Conservation (phyloP, 805 yeast genomes). For the Lachancea waltii region DNA sequence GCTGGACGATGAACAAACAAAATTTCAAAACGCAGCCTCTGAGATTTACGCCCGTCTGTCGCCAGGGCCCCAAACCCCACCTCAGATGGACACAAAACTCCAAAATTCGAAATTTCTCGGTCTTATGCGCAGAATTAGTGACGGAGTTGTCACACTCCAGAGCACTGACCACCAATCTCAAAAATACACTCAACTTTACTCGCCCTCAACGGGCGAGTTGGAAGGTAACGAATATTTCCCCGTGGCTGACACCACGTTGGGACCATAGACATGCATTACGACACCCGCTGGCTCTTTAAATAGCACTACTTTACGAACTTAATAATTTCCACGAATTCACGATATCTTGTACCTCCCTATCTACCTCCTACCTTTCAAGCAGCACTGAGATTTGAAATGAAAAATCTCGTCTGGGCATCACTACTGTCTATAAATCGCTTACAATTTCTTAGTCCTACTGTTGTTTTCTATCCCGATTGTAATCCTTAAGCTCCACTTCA, state of each 20-base stretch:
- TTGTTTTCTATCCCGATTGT: background rate
- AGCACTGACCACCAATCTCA: conserved; percentile 11
- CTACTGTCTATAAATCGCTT: background rate
- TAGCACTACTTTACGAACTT: background rate
- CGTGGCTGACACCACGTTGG: conserved; percentile 15
- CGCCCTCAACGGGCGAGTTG: conserved; percentile 21
- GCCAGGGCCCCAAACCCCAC: conserved; percentile 15
- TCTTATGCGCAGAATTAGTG: conserved; percentile 27
- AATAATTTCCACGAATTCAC: background rate
- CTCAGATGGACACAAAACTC: conserved; percentile 17
- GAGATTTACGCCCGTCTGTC: conserved; percentile 14
- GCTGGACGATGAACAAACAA: conserved; percentile 20
- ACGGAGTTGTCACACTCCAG: conserved; percentile 27
- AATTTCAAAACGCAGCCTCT: conserved; percentile 24
- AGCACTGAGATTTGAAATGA: no score
- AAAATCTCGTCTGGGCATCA: no score
- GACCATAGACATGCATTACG: background rate
- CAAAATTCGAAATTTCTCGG: conserved; percentile 27
- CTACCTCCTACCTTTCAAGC: no score
- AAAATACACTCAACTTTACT: conserved; percentile 18
- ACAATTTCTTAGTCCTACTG: background rate
- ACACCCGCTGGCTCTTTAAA: background rate
- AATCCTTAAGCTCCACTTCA: conserved; percentile 4
- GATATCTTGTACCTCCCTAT: background rate
- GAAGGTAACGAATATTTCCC: conserved; percentile 27